These are phyloP conservation scores for Rubia occidens DNA, from an alignment of 305 asterid genomes.

Conservation along the genomic window DNA sequence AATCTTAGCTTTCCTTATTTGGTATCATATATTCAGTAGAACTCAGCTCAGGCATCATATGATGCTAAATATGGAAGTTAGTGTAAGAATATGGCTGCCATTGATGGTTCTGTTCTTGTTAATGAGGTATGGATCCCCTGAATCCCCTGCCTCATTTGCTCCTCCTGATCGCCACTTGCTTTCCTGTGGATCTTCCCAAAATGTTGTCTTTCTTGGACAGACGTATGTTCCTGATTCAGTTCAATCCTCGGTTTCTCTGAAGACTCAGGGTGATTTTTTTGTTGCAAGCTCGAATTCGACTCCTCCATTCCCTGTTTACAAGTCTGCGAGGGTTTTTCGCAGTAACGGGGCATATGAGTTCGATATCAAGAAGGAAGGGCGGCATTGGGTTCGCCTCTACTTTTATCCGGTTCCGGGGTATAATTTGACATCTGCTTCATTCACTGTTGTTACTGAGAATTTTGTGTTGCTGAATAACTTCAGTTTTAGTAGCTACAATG, in stretches of 20 bases:
- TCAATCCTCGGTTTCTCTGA: constrained; percentile 49
- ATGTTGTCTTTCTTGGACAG: constrained; percentile 62
- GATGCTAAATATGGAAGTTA: constrained; percentile 28
- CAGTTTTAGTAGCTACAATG: constrained; percentile 52
- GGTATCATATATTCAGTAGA: not conserved
- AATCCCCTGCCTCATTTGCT: constrained; percentile 47
- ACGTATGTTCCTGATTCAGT: constrained; percentile 62
- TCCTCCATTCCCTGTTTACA: constrained; percentile 67
- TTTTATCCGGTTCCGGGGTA: constrained; percentile 63
- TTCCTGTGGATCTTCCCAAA: constrained; percentile 87
- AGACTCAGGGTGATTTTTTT: constrained; percentile 41
- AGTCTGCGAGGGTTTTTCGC: constrained; percentile 66
- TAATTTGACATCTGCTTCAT: constrained; percentile 60
- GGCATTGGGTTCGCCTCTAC: constrained; percentile 93
- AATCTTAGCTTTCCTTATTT: constrained; percentile 6
- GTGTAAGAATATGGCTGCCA: constrained; percentile 37
- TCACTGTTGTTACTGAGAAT: constrained; percentile 69
- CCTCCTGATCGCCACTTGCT: constrained; percentile 67
- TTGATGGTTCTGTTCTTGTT: constrained; percentile 22
- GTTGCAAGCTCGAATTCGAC: constrained; percentile 52
- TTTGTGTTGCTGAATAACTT: constrained; percentile 79
- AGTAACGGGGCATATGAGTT: constrained; percentile 55
- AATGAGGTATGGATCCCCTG: constrained; percentile 27
- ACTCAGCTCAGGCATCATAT: not conserved
- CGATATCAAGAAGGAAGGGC: constrained; percentile 45